Base-by-base conservation (phyloP, 2,329 filamentous ascomycete genomes). In the Stromatinia cepivora region DNA sequence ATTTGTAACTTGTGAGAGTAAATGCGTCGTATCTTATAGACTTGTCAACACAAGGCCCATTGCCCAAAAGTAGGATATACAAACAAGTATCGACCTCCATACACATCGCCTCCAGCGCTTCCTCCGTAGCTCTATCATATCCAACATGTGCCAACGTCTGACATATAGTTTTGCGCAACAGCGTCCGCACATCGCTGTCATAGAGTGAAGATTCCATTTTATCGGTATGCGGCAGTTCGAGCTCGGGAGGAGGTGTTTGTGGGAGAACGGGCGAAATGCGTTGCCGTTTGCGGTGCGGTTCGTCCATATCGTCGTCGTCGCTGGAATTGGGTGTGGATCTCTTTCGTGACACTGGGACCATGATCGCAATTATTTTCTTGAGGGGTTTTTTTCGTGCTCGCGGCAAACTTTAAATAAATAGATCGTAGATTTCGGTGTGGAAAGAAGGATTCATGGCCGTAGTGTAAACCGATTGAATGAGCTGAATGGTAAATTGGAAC, bases 71-170 rank as follows among this genome's bases (percentile, higher is more conserved):
- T 28, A 58, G 61, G 57, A 25, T 31, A 73, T 67, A 77, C 86
- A 71, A 77, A 89, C 88, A 90, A 6, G 82, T 82, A 74, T 90
- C 87, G 1, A 85, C 84, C 73, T 84, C 80, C 28, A 80, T 78
- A 5, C 85, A 83, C 56, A 90, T 86, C 72, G 84, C 84, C 76
- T 89, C 87, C 73, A 90, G 77, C 1, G 87, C 87, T 66, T 87
- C 84, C 10, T 82, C 81, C 0, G 81, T 83, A 20, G 87, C 84
- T 36, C 81, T 80, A 42, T 84, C 81, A 73, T 89, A 90, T 39
- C 88, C 88, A 50, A 88, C 84, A 71, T 88, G 84, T 54, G 84
- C 79, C 39, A 90, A 77, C 4, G 83, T 83, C 69, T 89, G 76
- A 0, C 83, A 84, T 69, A 90, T 85, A 15, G 86, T 84, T 64